Conservation (phyloP, 768 basidiomycete species). For the Kockovaella imperatae region DNA sequence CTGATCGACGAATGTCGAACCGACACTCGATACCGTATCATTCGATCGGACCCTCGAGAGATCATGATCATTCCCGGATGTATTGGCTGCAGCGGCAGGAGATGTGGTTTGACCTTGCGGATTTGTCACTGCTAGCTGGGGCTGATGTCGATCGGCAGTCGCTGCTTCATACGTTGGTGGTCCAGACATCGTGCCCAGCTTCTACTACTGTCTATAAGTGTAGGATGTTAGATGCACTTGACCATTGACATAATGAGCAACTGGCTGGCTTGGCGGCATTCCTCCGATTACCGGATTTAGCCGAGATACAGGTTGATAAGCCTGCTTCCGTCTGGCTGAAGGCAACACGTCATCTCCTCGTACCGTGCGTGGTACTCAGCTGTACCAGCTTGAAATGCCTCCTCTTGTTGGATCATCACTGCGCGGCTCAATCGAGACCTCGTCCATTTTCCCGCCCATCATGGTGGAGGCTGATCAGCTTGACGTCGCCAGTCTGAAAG, state of each 20-base stretch:
- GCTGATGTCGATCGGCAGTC: background rate
- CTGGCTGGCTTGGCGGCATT: too few relatives aligned
- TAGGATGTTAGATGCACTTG: too few relatives aligned
- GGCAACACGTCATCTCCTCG: too few relatives aligned
- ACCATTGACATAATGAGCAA: too few relatives aligned
- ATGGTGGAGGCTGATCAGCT: background rate
- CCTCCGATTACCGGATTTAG: too few relatives aligned
- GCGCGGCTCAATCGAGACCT: too few relatives aligned
- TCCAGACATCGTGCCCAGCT: background rate
- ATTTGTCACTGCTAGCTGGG: background rate
- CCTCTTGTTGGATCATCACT: too few relatives aligned
- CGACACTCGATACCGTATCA: background rate
- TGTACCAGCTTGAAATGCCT: too few relatives aligned
- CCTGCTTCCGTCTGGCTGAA: too few relatives aligned
- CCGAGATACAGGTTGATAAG: too few relatives aligned
- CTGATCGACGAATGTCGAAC: background rate
- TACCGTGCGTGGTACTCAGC: too few relatives aligned
- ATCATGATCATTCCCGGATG: background rate
- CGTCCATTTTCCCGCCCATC: background rate
- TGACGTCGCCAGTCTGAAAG: conserved; percentile 26
- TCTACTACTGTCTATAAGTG: background rate
- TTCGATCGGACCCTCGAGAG: background rate
- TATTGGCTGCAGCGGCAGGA: background rate
- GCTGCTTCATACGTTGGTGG: background rate
- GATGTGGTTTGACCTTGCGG: background rate